Evolutionary conservation across 164 flowering plant genomes (phyloP).

Genomic region (Malania oleifera): DNA sequence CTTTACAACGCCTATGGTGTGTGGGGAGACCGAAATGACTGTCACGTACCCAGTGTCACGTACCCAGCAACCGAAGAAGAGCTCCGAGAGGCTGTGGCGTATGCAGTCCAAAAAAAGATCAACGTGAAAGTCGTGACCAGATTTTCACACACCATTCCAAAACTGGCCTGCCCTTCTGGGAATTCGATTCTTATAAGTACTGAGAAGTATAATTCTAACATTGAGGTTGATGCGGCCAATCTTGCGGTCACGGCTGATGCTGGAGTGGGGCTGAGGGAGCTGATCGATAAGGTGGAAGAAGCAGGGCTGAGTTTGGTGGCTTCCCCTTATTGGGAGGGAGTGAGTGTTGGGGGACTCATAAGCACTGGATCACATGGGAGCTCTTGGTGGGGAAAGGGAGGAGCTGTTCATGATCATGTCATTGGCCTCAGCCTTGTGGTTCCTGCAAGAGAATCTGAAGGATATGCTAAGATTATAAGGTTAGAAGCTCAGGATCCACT

Average conservation of each 20-base stretch:
- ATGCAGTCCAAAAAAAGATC: slow-evolving; percentile 38
- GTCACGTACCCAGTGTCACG: slow-evolving; percentile 30
- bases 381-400: slow-evolving; percentile 88
- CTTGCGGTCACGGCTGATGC: slow-evolving; percentile 56
- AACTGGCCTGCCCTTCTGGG: slow-evolving; percentile 61
- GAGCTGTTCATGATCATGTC: slow-evolving; percentile 78
- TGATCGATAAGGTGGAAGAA: slow-evolving; percentile 57
- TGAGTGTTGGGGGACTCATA: slow-evolving; percentile 74
- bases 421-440: slow-evolving; percentile 58
- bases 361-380: slow-evolving; percentile 86
- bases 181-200: slow-evolving; percentile 61
- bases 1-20: slow-evolving; percentile 65
- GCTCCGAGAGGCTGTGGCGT: slow-evolving; percentile 49
- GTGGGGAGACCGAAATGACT: slow-evolving; percentile 67
- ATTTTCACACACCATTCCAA: slow-evolving; percentile 76
- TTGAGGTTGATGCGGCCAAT: slow-evolving; percentile 37
- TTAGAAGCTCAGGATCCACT: slow-evolving; percentile 33
- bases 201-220: slow-evolving; percentile 31
- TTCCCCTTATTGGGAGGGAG: slow-evolving; percentile 91
- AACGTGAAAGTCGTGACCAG: slow-evolving; percentile 55
- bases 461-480: slow-evolving; percentile 47
- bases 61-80: slow-evolving; percentile 78
- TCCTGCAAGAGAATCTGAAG: slow-evolving; percentile 50
- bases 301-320: slow-evolving; percentile 70
- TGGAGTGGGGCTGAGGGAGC: slow-evolving; percentile 55